These are phyloP conservation scores for Apiospora phragmitis DNA, from an alignment of 2,329 filamentous ascomycete species.

Conservation along the genomic window DNA sequence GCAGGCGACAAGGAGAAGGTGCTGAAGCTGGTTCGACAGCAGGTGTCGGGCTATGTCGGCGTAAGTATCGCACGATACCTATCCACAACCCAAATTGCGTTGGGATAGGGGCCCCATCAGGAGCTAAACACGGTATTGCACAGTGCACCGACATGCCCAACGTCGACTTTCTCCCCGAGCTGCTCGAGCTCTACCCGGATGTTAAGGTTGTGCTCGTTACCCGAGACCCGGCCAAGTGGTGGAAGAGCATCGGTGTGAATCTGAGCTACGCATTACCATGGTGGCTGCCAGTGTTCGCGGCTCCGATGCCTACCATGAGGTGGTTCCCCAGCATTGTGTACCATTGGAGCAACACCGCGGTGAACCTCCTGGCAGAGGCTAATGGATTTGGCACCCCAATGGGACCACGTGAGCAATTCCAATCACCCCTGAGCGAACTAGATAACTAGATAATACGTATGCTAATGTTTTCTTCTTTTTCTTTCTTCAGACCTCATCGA, in stretches of 20 bases:
- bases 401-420: neutral
- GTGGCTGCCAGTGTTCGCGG: neutral
- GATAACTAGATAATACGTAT: too few species aligned
- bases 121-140: neutral
- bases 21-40: slow-evolving; percentile 7
- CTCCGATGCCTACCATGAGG: neutral
- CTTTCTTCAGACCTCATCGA: neutral
- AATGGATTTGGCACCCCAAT: neutral
- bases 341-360: neutral
- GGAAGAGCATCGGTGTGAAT: slow-evolving; percentile 19
- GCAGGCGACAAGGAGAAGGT: neutral
- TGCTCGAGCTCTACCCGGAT: slow-evolving; percentile 24
- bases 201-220: slow-evolving; percentile 25
- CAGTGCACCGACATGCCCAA: slow-evolving; percentile 9
- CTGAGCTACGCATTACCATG: neutral
- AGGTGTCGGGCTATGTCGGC: slow-evolving; percentile 6
- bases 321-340: neutral
- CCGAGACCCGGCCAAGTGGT: slow-evolving; percentile 26
- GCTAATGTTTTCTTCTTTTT: neutral
- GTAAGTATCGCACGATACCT: neutral
- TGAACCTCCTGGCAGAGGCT: neutral
- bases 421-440: neutral
- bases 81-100: neutral
- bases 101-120: neutral
- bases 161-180: slow-evolving; percentile 13